Percentiles rank a stretch among this genome's conserved stretches.
phyloP scores from a whole-genome alignment of 148 eudicot genomes.

The Suaeda aralocaspica region DNA sequence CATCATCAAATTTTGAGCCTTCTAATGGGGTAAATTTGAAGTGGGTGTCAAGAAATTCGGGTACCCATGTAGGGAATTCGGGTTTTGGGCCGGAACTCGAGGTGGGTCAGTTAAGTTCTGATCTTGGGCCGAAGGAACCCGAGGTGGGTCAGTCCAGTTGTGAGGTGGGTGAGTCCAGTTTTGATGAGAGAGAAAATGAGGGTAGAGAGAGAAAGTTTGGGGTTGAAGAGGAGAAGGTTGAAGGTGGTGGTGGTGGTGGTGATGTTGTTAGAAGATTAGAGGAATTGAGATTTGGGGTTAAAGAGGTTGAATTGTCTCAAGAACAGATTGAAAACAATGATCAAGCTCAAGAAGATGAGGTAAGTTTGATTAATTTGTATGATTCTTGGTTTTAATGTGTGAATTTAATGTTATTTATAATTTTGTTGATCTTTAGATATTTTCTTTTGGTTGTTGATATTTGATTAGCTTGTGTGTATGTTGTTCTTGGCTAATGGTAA shows the following conservation, averaged over 20 bases:
- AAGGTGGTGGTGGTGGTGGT: background rate
- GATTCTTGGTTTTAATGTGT: no score
- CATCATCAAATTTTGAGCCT: conserved; percentile 1
- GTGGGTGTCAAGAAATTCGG: conserved; percentile 31
- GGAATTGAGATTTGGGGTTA: conserved; percentile 40
- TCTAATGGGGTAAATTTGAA: conserved; percentile 16
- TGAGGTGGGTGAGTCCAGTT: no score
- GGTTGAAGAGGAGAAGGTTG: background rate
- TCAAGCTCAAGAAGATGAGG: conserved; percentile 94
- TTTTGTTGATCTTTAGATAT: no score
- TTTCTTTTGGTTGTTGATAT: no score
- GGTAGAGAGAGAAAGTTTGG: conserved; percentile 10
- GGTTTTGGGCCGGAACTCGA: conserved; percentile 20
- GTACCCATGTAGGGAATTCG: conserved; percentile 19
- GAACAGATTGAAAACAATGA: conserved; percentile 59
- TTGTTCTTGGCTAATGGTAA: no score
- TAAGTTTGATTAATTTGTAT: no score
- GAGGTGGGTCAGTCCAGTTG: no score
- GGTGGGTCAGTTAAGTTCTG: conserved; percentile 26
- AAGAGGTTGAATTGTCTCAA: conserved; percentile 53
- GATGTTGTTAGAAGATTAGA: conserved; percentile 38
- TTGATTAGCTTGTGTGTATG: no score
- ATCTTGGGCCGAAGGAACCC: conserved; percentile 1
- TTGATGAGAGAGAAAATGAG: conserved; percentile 25
- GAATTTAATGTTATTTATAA: no score